Conservation (phyloP, 2,329 filamentous ascomycete species). For the Thielaviopsis euricoi region DNA sequence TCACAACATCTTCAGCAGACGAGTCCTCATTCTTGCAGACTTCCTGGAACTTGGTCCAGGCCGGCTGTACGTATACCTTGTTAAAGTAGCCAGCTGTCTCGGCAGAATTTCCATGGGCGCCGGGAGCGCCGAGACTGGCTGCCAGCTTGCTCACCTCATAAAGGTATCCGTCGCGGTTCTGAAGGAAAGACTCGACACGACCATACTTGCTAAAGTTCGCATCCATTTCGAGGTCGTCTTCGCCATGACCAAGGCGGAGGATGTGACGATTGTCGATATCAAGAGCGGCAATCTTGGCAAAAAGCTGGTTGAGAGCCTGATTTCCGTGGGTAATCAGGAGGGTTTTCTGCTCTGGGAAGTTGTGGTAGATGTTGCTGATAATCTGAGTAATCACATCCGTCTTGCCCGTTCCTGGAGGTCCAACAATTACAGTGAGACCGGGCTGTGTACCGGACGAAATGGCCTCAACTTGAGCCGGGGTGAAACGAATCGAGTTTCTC, state of each 20-base stretch:
- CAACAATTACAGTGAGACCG: conserved; percentile 83
- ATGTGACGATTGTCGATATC: conserved; percentile 94
- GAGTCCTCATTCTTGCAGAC: conserved; percentile 36
- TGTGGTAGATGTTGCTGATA: conserved; percentile 97
- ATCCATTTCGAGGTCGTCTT: conserved; percentile 80
- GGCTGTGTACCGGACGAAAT: conserved; percentile 90
- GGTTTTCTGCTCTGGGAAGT: conserved; percentile 85
- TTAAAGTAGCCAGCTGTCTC: conserved; percentile 97
- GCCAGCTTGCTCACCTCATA: conserved; percentile 76
- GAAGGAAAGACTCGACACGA: conserved; percentile 84
- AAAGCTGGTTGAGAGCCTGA: conserved; percentile 91
- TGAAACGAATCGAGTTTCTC: conserved; percentile 73
- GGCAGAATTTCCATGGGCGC: conserved; percentile 88
- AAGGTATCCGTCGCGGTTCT: conserved; percentile 65
- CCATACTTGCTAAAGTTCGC: conserved; percentile 86
- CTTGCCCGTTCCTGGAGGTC: conserved; percentile 91
- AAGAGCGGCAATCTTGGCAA: conserved; percentile 91
- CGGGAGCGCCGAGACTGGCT: conserved; percentile 67
- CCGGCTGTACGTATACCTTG: conserved; percentile 72
- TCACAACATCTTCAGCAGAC: conserved; percentile 44
- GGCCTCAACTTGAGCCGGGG: conserved; percentile 77
- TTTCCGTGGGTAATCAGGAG: conserved; percentile 92
- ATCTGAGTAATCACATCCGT: conserved; percentile 98
- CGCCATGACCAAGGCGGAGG: conserved; percentile 80
- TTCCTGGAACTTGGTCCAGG: conserved; percentile 69